These are phyloP conservation scores for Boletus eberwhitei DNA, from an alignment of 768 basidiomycete genomes.

Conservation along the genomic window DNA sequence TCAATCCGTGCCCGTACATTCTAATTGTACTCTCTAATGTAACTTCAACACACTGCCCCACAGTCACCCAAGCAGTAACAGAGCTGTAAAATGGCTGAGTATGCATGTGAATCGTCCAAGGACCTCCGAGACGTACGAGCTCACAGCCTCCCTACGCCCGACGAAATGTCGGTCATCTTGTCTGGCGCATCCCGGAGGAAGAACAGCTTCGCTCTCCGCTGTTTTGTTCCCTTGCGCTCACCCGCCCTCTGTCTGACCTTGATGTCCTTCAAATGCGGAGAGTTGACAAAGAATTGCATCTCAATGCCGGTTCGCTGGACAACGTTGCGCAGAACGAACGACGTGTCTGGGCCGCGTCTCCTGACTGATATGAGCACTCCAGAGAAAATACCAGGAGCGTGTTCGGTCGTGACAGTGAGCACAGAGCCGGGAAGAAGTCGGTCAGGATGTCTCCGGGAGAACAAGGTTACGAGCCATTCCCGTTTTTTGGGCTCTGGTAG, in stretches of 20 bases:
- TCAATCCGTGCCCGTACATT: background rate
- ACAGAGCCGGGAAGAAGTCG: constrained; percentile 84
- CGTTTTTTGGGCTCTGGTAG: constrained; percentile 69
- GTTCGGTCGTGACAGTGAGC: constrained; percentile 69
- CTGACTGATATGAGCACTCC: constrained; percentile 85
- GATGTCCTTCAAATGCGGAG: constrained; percentile 86
- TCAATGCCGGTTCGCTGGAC: constrained; percentile 90
- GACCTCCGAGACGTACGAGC: constrained; percentile 9
- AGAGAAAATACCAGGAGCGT: constrained; percentile 80
- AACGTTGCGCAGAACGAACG: constrained; percentile 86
- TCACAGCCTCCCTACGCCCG: constrained; percentile 35
- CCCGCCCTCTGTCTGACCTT: constrained; percentile 66
- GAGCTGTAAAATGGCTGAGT: constrained; percentile 8
- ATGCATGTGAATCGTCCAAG: background rate
- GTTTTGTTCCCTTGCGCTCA: constrained; percentile 43
- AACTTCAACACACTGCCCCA: background rate
- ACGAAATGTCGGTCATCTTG: constrained; percentile 77
- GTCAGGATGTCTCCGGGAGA: constrained; percentile 65
- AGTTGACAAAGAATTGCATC: constrained; percentile 85
- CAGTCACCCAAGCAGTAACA: background rate
- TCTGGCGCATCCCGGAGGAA: constrained; percentile 80
- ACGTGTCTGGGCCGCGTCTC: constrained; percentile 80
- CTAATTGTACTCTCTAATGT: constrained; percentile 8
- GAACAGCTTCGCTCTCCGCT: constrained; percentile 77
- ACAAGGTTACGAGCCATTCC: constrained; percentile 61